Evolutionary conservation across 345 rosid genomes (phyloP), one percentile per base, ranked within the genome.

Genomic region (Excoecaria cochinchinensis): DNA sequence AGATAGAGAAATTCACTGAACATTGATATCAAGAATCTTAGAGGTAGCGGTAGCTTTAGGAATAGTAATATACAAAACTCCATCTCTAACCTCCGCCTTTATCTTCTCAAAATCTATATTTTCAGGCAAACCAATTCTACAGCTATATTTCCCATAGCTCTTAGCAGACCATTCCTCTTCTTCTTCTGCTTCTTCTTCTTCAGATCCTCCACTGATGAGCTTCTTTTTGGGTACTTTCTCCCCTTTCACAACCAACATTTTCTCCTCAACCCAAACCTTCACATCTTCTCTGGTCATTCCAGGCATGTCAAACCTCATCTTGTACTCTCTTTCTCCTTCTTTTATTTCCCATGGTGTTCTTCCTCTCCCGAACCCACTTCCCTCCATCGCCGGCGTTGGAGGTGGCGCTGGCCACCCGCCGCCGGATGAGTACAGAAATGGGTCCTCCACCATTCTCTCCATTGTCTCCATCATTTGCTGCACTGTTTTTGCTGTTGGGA

Each of bases 301-400:
- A 8, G 90, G 91, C 91, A 91, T 84, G 83, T 85, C 91, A 21
- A 90, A 89, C n/a, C 95, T 86, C 88, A 88, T 82, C 76, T 80
- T 87, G 77, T 84, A 90, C 60, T 86, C 90, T 0, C 3, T 69
- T 22, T 83, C 87, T 3, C 82, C 86, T 75, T 86, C 93, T 59
- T 81, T 91, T 9, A 89, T 87, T 77, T 86, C 91, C 90, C 92
- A 91, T 13, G 93, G 91, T 3, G 86, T 85, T 75, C 92, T 82
- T n/a, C 91, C 95, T 52, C 87, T 79, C 69, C 86, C 71, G 48
- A 79, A 84, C 66, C 84, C 76, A 3, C 79, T 73, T 10, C 57
- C 60, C 19, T 84, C 79, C 3, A 66, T 38, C 1, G 83, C 61
- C 44, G 76, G 4, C 0, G 59, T 11, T 16, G 47, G 61, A 10